A percentile compares a stretch with the other conserved stretches of the same genome.
Conservation (phyloP, 2,329 filamentous ascomycete genomes). For the Nemania bipapillata region DNA sequence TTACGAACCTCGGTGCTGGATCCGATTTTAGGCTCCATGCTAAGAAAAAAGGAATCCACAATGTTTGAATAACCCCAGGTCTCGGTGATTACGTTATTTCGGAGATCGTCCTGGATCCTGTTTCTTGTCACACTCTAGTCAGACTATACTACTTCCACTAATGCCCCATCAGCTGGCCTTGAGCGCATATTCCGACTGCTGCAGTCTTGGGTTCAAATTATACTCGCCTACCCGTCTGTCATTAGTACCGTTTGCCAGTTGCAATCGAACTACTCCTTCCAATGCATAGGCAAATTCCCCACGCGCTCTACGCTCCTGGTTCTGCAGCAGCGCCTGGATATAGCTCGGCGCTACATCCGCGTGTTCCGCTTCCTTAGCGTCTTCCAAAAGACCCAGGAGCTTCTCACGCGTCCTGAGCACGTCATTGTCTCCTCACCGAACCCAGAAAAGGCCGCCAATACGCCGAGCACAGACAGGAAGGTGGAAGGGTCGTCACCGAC, state of each 20-base stretch:
- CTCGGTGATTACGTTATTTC: no score
- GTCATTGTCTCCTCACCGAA: background rate
- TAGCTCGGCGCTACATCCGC: background rate
- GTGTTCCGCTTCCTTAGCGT: background rate
- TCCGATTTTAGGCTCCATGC: no score
- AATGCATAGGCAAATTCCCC: background rate
- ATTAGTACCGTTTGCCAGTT: background rate
- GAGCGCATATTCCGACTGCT: background rate
- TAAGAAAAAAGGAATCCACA: no score
- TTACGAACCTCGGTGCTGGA: no score
- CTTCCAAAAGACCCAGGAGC: background rate
- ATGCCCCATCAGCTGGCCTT: background rate
- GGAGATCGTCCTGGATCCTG: no score
- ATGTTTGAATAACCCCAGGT: no score
- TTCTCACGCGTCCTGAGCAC: background rate
- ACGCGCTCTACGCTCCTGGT: background rate
- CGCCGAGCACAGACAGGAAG: background rate
- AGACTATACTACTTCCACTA: background rate
- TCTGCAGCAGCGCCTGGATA: background rate
- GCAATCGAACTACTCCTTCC: background rate
- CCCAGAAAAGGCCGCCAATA: background rate
- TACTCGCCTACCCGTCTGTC: background rate
- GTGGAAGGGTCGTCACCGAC: background rate
- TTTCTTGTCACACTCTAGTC: background rate
- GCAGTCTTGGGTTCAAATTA: background rate